These are phyloP conservation scores for Coniochaeta sp. DNA, from an alignment of 2,329 filamentous ascomycete species.

Conservation along the genomic window DNA sequence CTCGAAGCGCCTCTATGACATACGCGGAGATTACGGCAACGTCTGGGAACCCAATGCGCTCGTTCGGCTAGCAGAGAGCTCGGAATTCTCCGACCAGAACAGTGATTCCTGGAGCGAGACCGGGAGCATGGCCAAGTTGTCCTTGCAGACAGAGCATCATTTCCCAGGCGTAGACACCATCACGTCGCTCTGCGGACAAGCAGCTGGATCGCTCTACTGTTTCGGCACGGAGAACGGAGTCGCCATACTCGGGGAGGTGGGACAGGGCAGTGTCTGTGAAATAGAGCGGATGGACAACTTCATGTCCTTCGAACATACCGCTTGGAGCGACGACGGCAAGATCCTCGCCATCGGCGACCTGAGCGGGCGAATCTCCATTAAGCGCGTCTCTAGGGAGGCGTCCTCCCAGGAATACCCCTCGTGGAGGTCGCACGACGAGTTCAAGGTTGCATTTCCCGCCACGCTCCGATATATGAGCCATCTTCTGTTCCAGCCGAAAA, in stretches of 20 bases:
- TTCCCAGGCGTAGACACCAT: conserved; percentile 1
- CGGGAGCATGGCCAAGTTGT: background rate
- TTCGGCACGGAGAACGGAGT: conserved; percentile 8
- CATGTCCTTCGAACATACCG: conserved; percentile 4
- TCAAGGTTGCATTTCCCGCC: background rate
- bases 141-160: background rate
- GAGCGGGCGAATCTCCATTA: background rate
- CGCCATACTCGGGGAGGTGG: conserved; percentile 1
- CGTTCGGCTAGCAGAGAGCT: too few relatives aligned
- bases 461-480: conserved; percentile 1
- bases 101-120: conserved; percentile 1
- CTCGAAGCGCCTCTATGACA: too few relatives aligned
- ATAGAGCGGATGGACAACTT: background rate
- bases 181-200: conserved; percentile 2
- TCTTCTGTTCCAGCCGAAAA: conserved; percentile 5
- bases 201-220: conserved; percentile 6
- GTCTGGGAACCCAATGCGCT: too few relatives aligned
- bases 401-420: background rate
- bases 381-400: background rate
- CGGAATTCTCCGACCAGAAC: conserved; percentile 6
- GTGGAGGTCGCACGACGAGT: conserved; percentile 2
- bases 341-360: conserved; percentile 3
- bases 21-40: too few relatives aligned
- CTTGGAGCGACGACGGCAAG: conserved; percentile 6
- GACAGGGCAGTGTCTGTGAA: conserved; percentile 3